Conservation (phyloP, 768 basidiomycete species). For the Nidularia sp. region DNA sequence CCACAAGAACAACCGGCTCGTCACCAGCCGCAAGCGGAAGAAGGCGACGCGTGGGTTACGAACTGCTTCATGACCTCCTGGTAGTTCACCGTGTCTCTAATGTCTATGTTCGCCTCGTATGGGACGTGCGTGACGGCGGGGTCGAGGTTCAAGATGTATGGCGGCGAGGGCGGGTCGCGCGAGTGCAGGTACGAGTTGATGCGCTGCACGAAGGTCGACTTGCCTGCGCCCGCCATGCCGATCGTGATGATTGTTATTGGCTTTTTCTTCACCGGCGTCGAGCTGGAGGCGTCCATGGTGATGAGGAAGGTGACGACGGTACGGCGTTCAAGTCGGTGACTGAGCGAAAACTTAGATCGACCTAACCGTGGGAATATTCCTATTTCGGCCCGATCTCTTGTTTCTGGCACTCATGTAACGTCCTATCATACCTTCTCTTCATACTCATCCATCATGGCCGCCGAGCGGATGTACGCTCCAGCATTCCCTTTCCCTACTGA, state of each 20-base stretch:
- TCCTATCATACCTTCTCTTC: not conserved
- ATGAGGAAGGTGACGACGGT: not conserved
- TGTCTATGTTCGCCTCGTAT: slow-evolving; percentile 97
- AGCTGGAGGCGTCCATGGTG: slow-evolving; percentile 1
- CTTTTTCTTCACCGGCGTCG: slow-evolving; percentile 37
- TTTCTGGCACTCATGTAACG: not conserved
- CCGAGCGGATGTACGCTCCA: slow-evolving; percentile 18
- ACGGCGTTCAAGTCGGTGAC: not conserved
- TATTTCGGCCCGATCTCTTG: not conserved
- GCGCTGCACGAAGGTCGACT: slow-evolving; percentile 95
- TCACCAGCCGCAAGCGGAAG: not conserved
- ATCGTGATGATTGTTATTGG: slow-evolving; percentile 87
- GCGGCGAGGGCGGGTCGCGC: slow-evolving; percentile 56
- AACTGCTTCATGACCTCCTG: slow-evolving; percentile 99
- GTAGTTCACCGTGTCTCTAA: slow-evolving; percentile 96
- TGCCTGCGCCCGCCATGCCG: slow-evolving; percentile 96
- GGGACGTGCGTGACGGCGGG: slow-evolving; percentile 91
- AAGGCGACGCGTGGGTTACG: slow-evolving; percentile 31
- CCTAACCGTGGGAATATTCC: not conserved
- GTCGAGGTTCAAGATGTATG: slow-evolving; percentile 97
- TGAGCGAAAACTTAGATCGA: not conserved
- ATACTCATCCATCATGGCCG: slow-evolving; percentile 7
- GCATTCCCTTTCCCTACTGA: not conserved
- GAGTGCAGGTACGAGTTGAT: slow-evolving; percentile 91
- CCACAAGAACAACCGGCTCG: slow-evolving; percentile 3